phyloP scores from a whole-genome alignment of 352 stramenopile genomes.

The Globisporangium lucens region DNA sequence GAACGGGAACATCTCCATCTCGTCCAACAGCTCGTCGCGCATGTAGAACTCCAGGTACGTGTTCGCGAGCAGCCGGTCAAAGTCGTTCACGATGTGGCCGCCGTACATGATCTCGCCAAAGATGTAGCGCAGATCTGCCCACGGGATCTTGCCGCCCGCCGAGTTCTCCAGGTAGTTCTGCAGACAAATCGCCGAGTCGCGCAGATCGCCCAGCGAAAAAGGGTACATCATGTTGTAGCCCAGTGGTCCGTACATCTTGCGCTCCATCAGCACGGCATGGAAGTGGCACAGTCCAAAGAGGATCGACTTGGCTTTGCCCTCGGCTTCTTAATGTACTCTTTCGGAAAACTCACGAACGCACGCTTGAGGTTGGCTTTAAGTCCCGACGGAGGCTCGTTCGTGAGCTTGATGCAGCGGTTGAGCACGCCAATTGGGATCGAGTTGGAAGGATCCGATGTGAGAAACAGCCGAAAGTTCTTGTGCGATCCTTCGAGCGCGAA shows the following conservation, averaged over 20 bases:
- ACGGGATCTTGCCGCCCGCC: constrained; percentile 93
- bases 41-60: constrained; percentile 99
- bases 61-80: constrained; percentile 92
- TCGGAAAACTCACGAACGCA: constrained; percentile 94
- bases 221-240: constrained; percentile 99
- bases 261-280: constrained; percentile 96
- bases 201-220: constrained; percentile 95
- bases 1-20: constrained; percentile 98
- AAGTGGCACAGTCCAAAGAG: constrained; percentile 97
- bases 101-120: constrained; percentile 98
- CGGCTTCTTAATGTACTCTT: constrained; percentile 95
- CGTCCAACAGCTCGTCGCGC: constrained; percentile 96
- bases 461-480: constrained; percentile 94
- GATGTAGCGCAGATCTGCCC: constrained; percentile 96
- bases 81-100: constrained; percentile 96
- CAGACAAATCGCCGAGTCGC: constrained; percentile 93
- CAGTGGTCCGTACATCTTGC: constrained; percentile 96
- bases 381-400: constrained; percentile 93
- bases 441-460: constrained; percentile 93
- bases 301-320: constrained; percentile 96
- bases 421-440: constrained; percentile 95
- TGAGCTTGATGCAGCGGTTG: constrained; percentile 96
- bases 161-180: constrained; percentile 97
- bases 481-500: constrained; percentile 92
- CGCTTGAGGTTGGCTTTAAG: constrained; percentile 97